Base-by-base conservation (phyloP, 352 stramenopile species). In the Globisporangium megalacanthum region DNA sequence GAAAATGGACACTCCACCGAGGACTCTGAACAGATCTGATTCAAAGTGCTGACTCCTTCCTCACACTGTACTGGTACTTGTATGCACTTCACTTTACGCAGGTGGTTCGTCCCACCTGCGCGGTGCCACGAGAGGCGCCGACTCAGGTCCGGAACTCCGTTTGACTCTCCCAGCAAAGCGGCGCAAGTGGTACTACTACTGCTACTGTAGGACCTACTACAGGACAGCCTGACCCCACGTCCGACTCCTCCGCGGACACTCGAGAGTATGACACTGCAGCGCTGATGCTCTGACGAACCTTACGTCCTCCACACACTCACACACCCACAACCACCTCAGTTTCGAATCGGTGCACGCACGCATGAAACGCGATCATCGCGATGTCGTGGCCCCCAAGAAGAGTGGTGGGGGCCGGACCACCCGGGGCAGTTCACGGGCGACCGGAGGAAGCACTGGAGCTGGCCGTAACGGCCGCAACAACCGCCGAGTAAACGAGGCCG, bases 301-400 rank as follows among this genome's bases (percentile, higher is more conserved):
- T 29, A 1, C 25, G 25, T 4, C 25, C 25, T 29, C 25, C 25
- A 1, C 25, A 29, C 4, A 29, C 25, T 4, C 25, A 29, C 25
- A 1, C 25, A 29, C 25, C 25, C 25, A 29, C 25, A 29, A 29
- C 4, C 25, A 4, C 25, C 25, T 29, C 14, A 54, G 31, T 33
- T 15, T 45, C 13, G 49, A 54, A 44, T 29, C 11, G 1, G 5
- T 1, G 1, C 25, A 6, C 5, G 15, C 19, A 14, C 15, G 15
- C 33, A 58, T 58, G 53, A 58, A 58, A 31, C 53, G 53, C 33
- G 53, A 58, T 20, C 53, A 58, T 47, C 53, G 53, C 29, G 53
- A 42, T 6, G 13, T 19, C 11, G 31, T 52, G n/a, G 45, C 33
- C n/a, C 20, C 25, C 9, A 45, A 29, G 29, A 50, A 33, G 22